These are phyloP conservation scores for Diaporthe caulivora DNA, from an alignment of 2,329 filamentous ascomycete species.

Conservation along the genomic window DNA sequence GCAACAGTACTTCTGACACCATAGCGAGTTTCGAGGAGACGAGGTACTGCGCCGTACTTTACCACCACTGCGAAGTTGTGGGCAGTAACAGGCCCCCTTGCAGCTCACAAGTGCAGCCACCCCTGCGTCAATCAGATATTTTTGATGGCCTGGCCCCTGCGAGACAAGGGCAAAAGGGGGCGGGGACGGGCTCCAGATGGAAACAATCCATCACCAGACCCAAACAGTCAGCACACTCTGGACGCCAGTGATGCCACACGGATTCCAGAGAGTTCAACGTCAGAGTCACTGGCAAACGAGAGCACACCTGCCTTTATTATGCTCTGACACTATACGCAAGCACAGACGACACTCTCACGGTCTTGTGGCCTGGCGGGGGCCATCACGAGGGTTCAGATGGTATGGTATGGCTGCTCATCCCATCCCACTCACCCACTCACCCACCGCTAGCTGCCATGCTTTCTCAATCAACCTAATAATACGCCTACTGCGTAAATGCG, in stretches of 20 bases:
- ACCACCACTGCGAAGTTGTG: no score
- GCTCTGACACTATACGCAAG: constrained; percentile 8
- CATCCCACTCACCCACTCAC: not conserved
- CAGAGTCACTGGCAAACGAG: constrained; percentile 1
- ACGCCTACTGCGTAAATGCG: not conserved
- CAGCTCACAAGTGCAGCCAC: constrained; percentile 14
- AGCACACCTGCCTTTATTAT: not conserved
- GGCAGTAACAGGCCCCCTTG: no score
- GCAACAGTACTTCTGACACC: constrained; percentile 14
- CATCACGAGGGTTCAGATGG: constrained; percentile 8
- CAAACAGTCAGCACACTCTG: not conserved
- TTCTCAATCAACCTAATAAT: constrained; percentile 12
- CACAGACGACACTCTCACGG: constrained; percentile 6
- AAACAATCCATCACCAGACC: constrained; percentile 16
- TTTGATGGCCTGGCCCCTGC: constrained; percentile 26
- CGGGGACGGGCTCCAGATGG: constrained; percentile 23
- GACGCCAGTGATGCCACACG: not conserved
- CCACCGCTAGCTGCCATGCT: constrained; percentile 20
- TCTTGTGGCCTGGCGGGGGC: not conserved
- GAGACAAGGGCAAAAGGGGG: constrained; percentile 28
- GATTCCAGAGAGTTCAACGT: constrained; percentile 1
- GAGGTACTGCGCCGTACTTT: constrained; percentile 8
- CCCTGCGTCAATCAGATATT: constrained; percentile 29
- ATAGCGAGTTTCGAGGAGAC: constrained; percentile 23
- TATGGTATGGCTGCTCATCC: not conserved